These are phyloP conservation scores for Mycogone perniciosa DNA, from an alignment of 2,329 filamentous ascomycete species.

Conservation along the genomic window DNA sequence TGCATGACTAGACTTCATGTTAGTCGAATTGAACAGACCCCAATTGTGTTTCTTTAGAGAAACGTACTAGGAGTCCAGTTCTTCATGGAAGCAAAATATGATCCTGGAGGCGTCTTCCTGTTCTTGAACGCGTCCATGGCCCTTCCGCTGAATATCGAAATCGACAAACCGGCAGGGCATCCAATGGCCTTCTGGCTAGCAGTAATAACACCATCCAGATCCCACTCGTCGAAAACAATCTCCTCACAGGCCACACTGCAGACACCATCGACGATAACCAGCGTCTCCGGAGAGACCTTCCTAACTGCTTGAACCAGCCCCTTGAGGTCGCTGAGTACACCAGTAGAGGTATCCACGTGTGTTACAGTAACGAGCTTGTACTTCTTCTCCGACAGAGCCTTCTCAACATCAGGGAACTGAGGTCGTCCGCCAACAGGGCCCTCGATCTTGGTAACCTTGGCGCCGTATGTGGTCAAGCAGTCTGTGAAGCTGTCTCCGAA, in stretches of 20 bases:
- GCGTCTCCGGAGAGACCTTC: slow-evolving; percentile 80
- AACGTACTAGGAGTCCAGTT: slow-evolving; percentile 86
- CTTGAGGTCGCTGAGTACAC: slow-evolving; percentile 88
- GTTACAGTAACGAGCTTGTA: slow-evolving; percentile 95
- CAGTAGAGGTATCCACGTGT: slow-evolving; percentile 95
- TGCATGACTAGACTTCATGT: slow-evolving; percentile 68
- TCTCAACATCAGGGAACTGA: slow-evolving; percentile 80
- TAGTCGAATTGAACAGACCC: slow-evolving; percentile 7
- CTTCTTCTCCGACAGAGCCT: slow-evolving; percentile 79
- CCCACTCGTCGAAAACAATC: slow-evolving; percentile 93
- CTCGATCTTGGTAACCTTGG: slow-evolving; percentile 81
- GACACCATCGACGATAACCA: slow-evolving; percentile 90
- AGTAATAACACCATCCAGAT: slow-evolving; percentile 85
- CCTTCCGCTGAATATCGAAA: slow-evolving; percentile 85
- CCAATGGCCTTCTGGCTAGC: slow-evolving; percentile 97
- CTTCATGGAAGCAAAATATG: slow-evolving; percentile 94
- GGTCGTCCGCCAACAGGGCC: slow-evolving; percentile 83
- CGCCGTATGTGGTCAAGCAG: slow-evolving; percentile 87
- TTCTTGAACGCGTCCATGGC: slow-evolving; percentile 75
- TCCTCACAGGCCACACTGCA: slow-evolving; percentile 96
- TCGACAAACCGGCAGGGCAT: slow-evolving; percentile 86
- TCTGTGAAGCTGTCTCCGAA: slow-evolving; percentile 93
- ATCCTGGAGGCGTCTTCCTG: slow-evolving; percentile 72
- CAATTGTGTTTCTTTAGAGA: not conserved
- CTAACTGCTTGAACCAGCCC: slow-evolving; percentile 75